phyloP scores from a whole-genome alignment of 1,284 basidiomycete species.

The Rhodotorula glutinis region DNA sequence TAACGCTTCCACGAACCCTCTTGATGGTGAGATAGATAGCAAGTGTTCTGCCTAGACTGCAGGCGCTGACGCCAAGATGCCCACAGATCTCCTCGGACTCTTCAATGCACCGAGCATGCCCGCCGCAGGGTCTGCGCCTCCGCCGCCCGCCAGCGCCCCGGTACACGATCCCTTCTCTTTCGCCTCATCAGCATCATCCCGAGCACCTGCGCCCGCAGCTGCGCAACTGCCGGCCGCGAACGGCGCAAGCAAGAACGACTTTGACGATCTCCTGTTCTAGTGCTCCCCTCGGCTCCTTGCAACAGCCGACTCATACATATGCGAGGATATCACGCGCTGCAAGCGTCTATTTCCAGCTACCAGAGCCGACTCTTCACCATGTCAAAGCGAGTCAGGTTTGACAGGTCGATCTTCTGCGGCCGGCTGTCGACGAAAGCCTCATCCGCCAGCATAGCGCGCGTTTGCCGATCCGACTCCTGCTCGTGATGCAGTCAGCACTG shows the following conservation, averaged over 20 bases:
- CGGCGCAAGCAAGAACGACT: constrained; percentile 16
- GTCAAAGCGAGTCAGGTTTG: constrained; percentile 38
- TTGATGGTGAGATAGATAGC: constrained; percentile 55
- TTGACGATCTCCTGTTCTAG: constrained; percentile 33
- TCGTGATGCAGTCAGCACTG: not conserved
- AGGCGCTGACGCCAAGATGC: not conserved
- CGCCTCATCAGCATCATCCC: constrained; percentile 1
- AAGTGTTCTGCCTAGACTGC: too few species aligned
- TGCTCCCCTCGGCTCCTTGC: not conserved
- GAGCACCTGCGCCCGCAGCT: not conserved
- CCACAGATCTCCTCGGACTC: constrained; percentile 40
- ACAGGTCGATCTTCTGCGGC: constrained; percentile 19
- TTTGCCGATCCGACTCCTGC: constrained; percentile 13
- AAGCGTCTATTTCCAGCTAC: not conserved
- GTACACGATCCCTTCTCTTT: constrained; percentile 7
- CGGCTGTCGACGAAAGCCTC: constrained; percentile 7
- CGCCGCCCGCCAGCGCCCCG: not conserved
- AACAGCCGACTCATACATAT: too few species aligned
- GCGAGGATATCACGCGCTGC: not conserved
- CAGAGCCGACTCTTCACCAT: constrained; percentile 42
- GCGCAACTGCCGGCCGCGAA: not conserved
- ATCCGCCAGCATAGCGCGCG: constrained; percentile 9
- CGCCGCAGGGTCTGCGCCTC: not conserved
- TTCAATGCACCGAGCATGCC: constrained; percentile 26
- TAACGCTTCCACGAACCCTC: constrained; percentile 62